Conservation (phyloP, 768 basidiomycete genomes). For the Thelephora aurantiotincta region DNA sequence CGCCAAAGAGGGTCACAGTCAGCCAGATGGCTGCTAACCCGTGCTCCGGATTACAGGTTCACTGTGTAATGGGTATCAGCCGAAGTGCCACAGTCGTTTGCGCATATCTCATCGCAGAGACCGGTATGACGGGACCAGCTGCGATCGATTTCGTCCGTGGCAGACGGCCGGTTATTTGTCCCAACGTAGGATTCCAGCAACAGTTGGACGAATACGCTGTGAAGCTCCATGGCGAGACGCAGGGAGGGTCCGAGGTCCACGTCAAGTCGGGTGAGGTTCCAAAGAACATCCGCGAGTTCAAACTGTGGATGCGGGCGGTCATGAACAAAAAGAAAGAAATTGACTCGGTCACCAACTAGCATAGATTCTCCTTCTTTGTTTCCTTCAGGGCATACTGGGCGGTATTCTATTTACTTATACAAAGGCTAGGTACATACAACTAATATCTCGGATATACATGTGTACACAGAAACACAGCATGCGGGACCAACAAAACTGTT, state of each 20-base stretch:
- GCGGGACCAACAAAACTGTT: not conserved
- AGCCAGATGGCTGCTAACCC: not conserved
- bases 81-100: slow-evolving; percentile 15
- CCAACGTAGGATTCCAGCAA: slow-evolving; percentile 51
- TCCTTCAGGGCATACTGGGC: not conserved
- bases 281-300: too few species aligned
- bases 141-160: slow-evolving; percentile 40
- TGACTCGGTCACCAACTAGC: too few species aligned
- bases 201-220: slow-evolving; percentile 33
- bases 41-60: slow-evolving; percentile 12
- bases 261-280: not conserved
- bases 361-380: too few species aligned
- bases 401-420: not conserved
- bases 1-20: not conserved
- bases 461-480: not conserved
- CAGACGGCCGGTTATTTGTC: slow-evolving; percentile 45
- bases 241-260: not conserved
- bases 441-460: not conserved
- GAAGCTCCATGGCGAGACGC: slow-evolving; percentile 5
- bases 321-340: too few species aligned
- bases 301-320: too few species aligned
- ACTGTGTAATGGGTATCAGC: slow-evolving; percentile 18
- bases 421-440: not conserved
- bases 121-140: slow-evolving; percentile 34
- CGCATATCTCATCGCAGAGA: slow-evolving; percentile 23